Evolutionary conservation across 768 basidiomycete genomes (phyloP).

Genomic region (Mycena leptocephala): DNA sequence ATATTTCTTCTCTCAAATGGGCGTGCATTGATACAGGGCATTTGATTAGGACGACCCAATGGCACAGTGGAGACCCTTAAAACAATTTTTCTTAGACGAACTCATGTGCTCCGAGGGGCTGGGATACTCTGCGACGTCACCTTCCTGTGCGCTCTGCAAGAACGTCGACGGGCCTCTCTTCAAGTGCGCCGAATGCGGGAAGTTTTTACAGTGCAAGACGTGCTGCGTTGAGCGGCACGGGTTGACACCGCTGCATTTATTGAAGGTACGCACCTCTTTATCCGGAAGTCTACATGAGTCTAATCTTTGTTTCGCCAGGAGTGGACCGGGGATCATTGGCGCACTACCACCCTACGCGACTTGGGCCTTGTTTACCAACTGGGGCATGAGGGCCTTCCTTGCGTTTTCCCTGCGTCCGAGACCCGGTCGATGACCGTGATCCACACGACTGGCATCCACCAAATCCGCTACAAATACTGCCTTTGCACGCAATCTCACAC

Average conservation of each 20-base stretch:
- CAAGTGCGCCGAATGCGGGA: not conserved
- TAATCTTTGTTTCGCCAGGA: too few species aligned
- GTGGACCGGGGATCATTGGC: too few species aligned
- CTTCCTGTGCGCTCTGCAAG: not conserved
- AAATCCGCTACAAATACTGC: slow-evolving; percentile 20
- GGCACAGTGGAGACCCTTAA: not conserved
- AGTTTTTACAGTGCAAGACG: not conserved
- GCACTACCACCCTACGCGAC: too few species aligned
- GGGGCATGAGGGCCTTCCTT: not conserved
- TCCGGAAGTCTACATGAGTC: too few species aligned
- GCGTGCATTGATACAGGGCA: too few species aligned
- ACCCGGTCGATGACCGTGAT: slow-evolving; percentile 21
- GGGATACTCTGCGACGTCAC: not conserved
- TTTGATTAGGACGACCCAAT: not conserved
- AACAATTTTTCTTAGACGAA: not conserved
- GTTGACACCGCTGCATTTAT: not conserved
- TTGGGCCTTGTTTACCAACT: not conserved
- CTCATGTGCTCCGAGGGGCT: not conserved
- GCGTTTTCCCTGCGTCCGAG: not conserved
- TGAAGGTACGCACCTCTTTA: not conserved
- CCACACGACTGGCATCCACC: slow-evolving; percentile 19
- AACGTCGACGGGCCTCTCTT: not conserved
- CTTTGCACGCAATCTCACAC: not conserved
- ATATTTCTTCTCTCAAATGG: not conserved
- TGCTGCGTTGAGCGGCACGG: not conserved